Base-by-base conservation (phyloP, 2,329 filamentous ascomycete species). In the Scedosporium boydii region DNA sequence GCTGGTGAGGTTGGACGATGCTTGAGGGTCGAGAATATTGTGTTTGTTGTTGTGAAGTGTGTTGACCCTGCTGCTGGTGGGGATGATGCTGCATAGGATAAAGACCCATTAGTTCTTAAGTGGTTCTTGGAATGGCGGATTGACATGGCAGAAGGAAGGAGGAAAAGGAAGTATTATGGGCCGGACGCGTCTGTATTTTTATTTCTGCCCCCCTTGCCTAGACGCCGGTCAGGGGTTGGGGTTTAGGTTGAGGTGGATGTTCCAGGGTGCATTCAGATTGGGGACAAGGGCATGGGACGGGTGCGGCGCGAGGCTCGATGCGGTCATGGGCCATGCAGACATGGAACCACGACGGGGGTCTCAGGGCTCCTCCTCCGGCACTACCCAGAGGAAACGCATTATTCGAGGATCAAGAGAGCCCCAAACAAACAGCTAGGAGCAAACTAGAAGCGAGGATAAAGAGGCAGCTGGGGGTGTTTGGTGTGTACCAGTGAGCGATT, bases 1-100 rank as follows among this genome's bases (percentile, higher is more conserved):
- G 85, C 70, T 89, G 87, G 69, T 90, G 87, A 74, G 89, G 87
- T 69, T 90, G 86, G 70, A 90, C 87, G 70, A 87, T 83, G 77
- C 87, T 88, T 70, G 86, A 83, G 66, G 88, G 86, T 73, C 89
- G 85, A 69, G 87, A 82, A 73, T 89, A 84, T 69, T 87, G 86
- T 64, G 85, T 51, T 46, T 53, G 61, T 57, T 63, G 61, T 27
- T 53, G 80, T 70, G 86, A 80, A 69, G 80, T 78, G 65, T 78
- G 79, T 70, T 86, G 86, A 68, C 89, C 88, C 68, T 88, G 82
- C 72, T 89, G 80, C 71, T 84, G 82, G 68, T 82, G 76, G 77
- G 82, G 79, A 38, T 63, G 87, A 83, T 90, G 87, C 87, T 91
- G 85, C 82, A 84, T 82, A 80, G 78, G 81, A 77, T 80, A 79